Base-by-base conservation (phyloP, 805 yeast genomes). In the Saccharomyces mikatae region DNA sequence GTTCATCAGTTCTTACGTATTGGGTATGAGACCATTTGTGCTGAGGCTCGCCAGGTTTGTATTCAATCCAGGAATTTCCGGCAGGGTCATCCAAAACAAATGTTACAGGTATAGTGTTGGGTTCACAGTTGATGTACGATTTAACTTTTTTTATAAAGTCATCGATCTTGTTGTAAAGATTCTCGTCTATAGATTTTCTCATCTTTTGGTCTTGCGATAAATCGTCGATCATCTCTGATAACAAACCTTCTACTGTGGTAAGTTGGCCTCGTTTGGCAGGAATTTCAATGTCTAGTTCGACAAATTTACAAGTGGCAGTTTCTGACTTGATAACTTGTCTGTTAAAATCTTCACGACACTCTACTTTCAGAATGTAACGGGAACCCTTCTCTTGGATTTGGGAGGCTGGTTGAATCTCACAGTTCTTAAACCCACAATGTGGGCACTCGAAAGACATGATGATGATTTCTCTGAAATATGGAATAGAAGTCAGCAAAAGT, bases 61-160 rank as follows among this genome's bases (percentile, higher is more conserved):
- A 89, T 67, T 89, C 96, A 53, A 94, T 83, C 96, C 97, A 94
- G 4, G 98, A 92, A 74, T 94, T 94, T 14, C 99, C 99, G 1
- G 97, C 81, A 29, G 99, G 97, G 71, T 94, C 99, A 70, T 91
- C 96, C 10, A 89, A 74, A 26, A 79, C 76, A 50, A 92, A 79
- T 0, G 95, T 87, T 58, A 92, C 65, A 1, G 98, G 98, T 52
- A 88, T 71, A 21, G 81, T 78, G 31, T 80, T 81, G 52, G 79
- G 80, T 56, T 84, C 83, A 54, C 89, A 92, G n/a, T 78, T 76
- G 27, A 89, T 74, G 52, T 78, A 80, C 5, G 77, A 71, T 60
- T 76, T 72, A 41, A 92, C 84, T 64, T 80, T 85, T 26, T 63
- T 65, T 54, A 90, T 77, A 56, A 92, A 82, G 26, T 74, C 82